phyloP scores from a whole-genome alignment of 371 early-diverging fungal genomes.

The Circinella umbellata region DNA sequence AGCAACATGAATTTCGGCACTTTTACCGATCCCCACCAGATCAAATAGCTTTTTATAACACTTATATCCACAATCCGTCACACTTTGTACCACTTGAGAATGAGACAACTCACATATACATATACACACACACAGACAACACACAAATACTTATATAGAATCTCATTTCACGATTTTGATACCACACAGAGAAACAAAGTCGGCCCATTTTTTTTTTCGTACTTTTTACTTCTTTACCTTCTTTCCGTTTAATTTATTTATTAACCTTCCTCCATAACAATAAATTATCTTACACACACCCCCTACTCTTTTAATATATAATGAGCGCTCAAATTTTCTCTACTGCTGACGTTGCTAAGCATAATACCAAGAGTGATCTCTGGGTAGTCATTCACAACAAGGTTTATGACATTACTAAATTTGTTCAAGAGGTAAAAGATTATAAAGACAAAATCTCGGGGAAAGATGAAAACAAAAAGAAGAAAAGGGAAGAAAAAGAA shows the following conservation, averaged over 20 bases:
- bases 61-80: not conserved
- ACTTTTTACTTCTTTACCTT: not conserved
- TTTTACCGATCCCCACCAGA: not conserved
- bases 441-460: not conserved
- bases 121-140: no score
- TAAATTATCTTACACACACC: not conserved
- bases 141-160: no score
- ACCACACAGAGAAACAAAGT: not conserved
- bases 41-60: no score
- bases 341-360: conserved; percentile 61
- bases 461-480: no score
- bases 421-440: conserved; percentile 68
- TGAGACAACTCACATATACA: not conserved
- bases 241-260: not conserved
- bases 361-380: conserved; percentile 60
- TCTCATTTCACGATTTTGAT: no score
- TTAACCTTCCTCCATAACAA: not conserved
- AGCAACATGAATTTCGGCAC: not conserved
- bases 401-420: conserved; percentile 85
- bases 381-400: conserved; percentile 81
- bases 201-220: not conserved
- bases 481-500: no score
- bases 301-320: not conserved
- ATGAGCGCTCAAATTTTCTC: conserved; percentile 41
- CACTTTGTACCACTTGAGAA: conserved; percentile 1